A percentile compares a stretch with the other conserved stretches of the same genome.
Conservation (phyloP, 2,329 filamentous ascomycete species). For the Beauveria asiatica region DNA sequence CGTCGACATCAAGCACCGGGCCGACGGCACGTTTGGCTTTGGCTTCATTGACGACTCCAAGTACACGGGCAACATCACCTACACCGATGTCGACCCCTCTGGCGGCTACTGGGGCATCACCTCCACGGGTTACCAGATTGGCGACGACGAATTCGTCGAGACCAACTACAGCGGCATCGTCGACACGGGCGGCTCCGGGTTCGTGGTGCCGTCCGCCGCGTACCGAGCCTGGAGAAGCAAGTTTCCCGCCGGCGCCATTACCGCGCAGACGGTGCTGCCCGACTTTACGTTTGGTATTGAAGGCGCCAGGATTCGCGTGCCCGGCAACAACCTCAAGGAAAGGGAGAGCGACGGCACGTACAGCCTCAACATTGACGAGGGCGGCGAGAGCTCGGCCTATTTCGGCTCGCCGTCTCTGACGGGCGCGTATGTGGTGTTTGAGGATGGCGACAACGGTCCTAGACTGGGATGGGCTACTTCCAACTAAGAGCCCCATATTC, state of each 20-base stretch:
- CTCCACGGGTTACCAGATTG: conserved; percentile 17
- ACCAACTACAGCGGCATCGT: conserved; percentile 35
- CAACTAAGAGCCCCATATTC: background rate
- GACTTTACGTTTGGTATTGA: conserved; percentile 48
- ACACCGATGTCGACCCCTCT: conserved; percentile 51
- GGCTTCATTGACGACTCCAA: conserved; percentile 57
- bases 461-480: conserved; percentile 5
- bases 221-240: conserved; percentile 12
- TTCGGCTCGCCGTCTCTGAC: conserved; percentile 7
- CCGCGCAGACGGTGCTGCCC: conserved; percentile 34
- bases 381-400: background rate
- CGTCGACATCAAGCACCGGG: conserved; percentile 51
- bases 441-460: background rate
- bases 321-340: conserved; percentile 24
- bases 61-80: conserved; percentile 54
- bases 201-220: conserved; percentile 43
- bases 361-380: background rate
- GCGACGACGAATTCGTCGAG: conserved; percentile 25
- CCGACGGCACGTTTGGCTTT: conserved; percentile 64
- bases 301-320: conserved; percentile 46
- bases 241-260: background rate
- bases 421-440: conserved; percentile 3
- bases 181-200: conserved; percentile 54
- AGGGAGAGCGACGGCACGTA: background rate
- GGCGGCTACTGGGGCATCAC: conserved; percentile 53